These are phyloP conservation scores for Cercospora nicotianae DNA, from an alignment of 2,329 filamentous ascomycete species.

Conservation along the genomic window DNA sequence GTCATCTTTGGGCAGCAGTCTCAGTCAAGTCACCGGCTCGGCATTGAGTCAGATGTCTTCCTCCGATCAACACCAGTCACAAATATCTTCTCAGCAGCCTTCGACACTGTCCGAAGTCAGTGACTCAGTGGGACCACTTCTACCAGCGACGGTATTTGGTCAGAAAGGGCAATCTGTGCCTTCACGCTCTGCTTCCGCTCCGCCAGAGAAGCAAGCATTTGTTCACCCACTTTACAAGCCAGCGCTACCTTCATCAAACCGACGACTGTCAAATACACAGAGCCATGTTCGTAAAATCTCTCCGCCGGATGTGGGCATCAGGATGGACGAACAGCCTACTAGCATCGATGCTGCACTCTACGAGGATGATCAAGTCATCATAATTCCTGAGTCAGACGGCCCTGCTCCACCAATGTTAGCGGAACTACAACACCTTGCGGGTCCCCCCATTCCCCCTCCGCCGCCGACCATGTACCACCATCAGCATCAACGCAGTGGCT, in stretches of 20 bases:
- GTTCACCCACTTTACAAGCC: constrained; percentile 40
- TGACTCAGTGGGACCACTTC: constrained; percentile 49
- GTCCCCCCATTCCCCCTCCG: constrained; percentile 49
- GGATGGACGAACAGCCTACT: constrained; percentile 19
- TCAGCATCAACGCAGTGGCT: constrained; percentile 23
- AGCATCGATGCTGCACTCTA: constrained; percentile 57
- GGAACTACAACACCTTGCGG: constrained; percentile 61
- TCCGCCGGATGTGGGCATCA: constrained; percentile 38
- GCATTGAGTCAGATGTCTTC: constrained; percentile 33
- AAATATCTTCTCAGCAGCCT: constrained; percentile 42
- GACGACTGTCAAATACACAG: constrained; percentile 42
- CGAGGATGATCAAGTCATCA: constrained; percentile 44
- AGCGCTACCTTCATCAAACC: constrained; percentile 31
- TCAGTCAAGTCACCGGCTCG: constrained; percentile 34
- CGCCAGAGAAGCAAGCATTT: constrained; percentile 44
- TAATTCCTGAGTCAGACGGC: constrained; percentile 42
- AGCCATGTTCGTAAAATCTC: constrained; percentile 48
- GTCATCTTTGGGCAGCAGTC: constrained; percentile 28
- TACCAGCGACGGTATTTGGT: constrained; percentile 51
- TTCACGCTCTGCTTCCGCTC: constrained; percentile 50
- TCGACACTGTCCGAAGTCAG: constrained; percentile 30
- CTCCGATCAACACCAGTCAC: constrained; percentile 18
- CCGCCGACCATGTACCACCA: constrained; percentile 37
- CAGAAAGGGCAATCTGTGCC: constrained; percentile 39
- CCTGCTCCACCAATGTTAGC: constrained; percentile 45